phyloP scores from a whole-genome alignment of 495 filamentous ascomycete genomes.

The Penicillium soppii region DNA sequence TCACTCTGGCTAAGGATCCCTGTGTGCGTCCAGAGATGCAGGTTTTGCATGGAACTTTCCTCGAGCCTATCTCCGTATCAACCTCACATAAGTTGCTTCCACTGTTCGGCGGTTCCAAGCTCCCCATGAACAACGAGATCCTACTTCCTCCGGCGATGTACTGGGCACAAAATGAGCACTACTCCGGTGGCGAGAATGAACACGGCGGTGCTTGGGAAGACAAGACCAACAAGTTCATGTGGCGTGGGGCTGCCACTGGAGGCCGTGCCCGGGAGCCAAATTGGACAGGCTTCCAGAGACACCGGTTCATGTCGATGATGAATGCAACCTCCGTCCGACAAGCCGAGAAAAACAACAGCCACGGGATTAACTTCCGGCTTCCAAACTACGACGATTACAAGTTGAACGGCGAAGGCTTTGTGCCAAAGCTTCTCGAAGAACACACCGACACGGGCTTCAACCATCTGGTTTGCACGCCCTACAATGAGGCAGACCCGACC shows the following conservation, averaged over 20 bases:
- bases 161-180: conserved; percentile 61
- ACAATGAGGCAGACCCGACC: conserved; percentile 24
- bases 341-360: conserved; percentile 25
- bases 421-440: conserved; percentile 13
- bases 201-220: conserved; percentile 48
- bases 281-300: conserved; percentile 42
- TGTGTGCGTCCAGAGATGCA: conserved; percentile 58
- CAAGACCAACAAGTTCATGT: conserved; percentile 52
- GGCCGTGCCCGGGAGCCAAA: conserved; percentile 24
- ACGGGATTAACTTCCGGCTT: conserved; percentile 16
- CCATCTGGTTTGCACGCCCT: conserved; percentile 17
- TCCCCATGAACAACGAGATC: conserved; percentile 71
- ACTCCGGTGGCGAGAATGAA: conserved; percentile 50
- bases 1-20: conserved; percentile 55
- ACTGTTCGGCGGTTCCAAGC: conserved; percentile 67
- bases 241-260: conserved; percentile 47
- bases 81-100: conserved; percentile 59
- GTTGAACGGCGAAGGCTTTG: neutral
- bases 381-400: conserved; percentile 17
- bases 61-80: conserved; percentile 54
- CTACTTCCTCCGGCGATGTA: conserved; percentile 69
- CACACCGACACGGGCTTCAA: conserved; percentile 15
- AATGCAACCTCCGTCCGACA: conserved; percentile 54
- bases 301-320: conserved; percentile 56
- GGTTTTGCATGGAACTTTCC: conserved; percentile 62